Evolutionary conservation across 208 protist genomes (phyloP).

Genomic region (Trypanosoma avium): DNA sequence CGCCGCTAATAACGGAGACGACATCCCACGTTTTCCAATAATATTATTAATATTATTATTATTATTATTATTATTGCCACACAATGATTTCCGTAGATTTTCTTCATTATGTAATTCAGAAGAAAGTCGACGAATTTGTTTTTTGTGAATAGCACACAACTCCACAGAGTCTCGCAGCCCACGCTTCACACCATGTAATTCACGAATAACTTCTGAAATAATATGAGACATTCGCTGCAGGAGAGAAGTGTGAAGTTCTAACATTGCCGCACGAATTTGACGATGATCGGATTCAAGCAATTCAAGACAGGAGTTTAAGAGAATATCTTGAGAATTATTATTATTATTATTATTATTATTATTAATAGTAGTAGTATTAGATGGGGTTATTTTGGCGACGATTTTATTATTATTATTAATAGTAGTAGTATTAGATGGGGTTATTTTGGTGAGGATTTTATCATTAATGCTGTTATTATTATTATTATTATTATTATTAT

Average conservation of each 20-base stretch:
- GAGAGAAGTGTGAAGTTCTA: neutral
- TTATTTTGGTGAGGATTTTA: too few species aligned
- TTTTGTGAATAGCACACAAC: conserved; percentile 13
- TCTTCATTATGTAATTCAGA: conserved; percentile 3
- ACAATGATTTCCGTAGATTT: neutral
- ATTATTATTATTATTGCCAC: neutral
- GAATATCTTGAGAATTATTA: neutral
- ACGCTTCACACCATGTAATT: conserved; percentile 1
- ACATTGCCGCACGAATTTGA: neutral
- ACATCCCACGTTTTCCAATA: neutral
- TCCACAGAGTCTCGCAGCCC: conserved; percentile 16
- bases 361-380: neutral
- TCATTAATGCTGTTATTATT: neutral
- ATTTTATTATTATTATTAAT: neutral
- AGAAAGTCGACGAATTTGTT: conserved; percentile 9
- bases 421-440: neutral
- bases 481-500: too few species aligned
- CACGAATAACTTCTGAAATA: conserved; percentile 7
- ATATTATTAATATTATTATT: neutral
- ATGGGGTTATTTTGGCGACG: too few species aligned
- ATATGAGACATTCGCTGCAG: conserved; percentile 6
- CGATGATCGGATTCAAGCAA: neutral
- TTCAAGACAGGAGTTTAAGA: neutral
- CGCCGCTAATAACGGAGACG: too few species aligned
- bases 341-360: neutral